Conservation (phyloP, 805 yeast genomes). For the Metschnikowia kofuensis region DNA sequence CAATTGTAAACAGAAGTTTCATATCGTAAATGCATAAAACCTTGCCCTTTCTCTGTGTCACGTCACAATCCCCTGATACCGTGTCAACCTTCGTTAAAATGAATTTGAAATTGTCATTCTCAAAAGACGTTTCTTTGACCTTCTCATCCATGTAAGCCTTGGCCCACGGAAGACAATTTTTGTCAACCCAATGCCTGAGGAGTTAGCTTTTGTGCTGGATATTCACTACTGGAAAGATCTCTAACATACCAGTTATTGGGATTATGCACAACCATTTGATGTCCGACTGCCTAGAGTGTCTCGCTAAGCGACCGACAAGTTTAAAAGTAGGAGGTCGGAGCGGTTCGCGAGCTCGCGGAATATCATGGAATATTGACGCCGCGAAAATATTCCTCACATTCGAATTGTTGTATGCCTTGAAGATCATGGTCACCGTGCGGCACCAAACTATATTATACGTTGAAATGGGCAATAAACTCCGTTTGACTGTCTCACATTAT, state of each 20-base stretch:
- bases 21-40: conserved; percentile 74
- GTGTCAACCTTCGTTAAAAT: conserved; percentile 41
- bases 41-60: conserved; percentile 80
- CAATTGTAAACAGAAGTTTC: conserved; percentile 44
- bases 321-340: neutral
- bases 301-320: neutral
- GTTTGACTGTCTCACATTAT: no score
- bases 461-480: no score
- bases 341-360: conserved; percentile 6
- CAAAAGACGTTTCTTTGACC: conserved; percentile 28
- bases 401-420: neutral
- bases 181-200: conserved; percentile 69
- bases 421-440: no score
- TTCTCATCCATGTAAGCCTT: conserved; percentile 45
- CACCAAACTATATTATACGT: no score
- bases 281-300: neutral
- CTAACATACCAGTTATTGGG: conserved; percentile 62
- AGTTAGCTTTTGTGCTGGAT: conserved; percentile 15
- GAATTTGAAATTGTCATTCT: conserved; percentile 24
- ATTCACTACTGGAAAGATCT: neutral
- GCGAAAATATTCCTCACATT: neutral
- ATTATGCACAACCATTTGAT: conserved; percentile 62
- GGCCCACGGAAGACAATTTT: conserved; percentile 65
- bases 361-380: conserved; percentile 3
- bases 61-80: conserved; percentile 71